Conservation (phyloP, 768 basidiomycete genomes). For the Collybiopsis luxurians region DNA sequence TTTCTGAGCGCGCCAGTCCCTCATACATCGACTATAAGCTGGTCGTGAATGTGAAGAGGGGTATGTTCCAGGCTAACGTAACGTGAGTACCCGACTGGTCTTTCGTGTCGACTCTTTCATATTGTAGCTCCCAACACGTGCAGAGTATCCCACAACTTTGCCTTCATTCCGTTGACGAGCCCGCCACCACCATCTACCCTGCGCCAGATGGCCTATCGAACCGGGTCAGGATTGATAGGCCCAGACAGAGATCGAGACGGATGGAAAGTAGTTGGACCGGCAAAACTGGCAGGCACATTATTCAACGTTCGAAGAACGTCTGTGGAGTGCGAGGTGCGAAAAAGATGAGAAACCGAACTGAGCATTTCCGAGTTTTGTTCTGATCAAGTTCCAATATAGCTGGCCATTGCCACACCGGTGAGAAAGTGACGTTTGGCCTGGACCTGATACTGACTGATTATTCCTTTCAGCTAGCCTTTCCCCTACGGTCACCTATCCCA, state of each 20-base stretch:
- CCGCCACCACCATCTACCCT: neutral
- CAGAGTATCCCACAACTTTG: conserved; percentile 8
- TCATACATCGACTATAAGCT: conserved; percentile 58
- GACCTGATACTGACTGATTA: neutral
- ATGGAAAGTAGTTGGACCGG: conserved; percentile 8
- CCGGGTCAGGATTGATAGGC: conserved; percentile 3
- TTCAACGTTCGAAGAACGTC: conserved; percentile 1
- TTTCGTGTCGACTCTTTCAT: neutral
- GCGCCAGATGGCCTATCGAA: conserved; percentile 7
- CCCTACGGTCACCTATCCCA: conserved; percentile 50
- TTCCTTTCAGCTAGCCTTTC: conserved; percentile 40
- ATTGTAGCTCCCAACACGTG: neutral
- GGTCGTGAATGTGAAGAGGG: conserved; percentile 46
- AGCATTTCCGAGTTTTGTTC: neutral
- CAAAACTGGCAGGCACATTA: conserved; percentile 5
- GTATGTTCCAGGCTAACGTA: conserved; percentile 46
- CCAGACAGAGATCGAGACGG: conserved; percentile 9
- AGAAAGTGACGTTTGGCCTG: conserved; percentile 7
- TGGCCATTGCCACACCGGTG: conserved; percentile 50
- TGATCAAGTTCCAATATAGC: conserved; percentile 23
- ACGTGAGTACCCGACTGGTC: conserved; percentile 30
- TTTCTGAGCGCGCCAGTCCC: conserved; percentile 52
- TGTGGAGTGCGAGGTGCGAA: conserved; percentile 7
- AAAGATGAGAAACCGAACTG: neutral
- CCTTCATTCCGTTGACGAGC: conserved; percentile 1